Base-by-base conservation (phyloP, 1,284 basidiomycete species). In the Sanguinoderma infundibulare region DNA sequence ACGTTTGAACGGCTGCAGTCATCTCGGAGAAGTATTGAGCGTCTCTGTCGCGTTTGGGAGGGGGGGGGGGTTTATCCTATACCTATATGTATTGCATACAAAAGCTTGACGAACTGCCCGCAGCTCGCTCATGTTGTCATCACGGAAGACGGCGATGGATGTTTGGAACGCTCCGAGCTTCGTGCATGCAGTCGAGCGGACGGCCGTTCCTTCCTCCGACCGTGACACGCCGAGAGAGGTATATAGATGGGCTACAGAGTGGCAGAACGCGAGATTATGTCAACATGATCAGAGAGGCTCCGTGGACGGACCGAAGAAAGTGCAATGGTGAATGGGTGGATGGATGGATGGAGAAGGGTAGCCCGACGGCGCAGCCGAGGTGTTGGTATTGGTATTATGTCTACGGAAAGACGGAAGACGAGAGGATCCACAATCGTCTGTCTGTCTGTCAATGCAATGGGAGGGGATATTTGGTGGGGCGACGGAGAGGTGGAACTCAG, bases 21-120 rank as follows among this genome's bases (percentile, higher is more conserved):
- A 69, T 81, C 36, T 78, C 80, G 1, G 79, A 81, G 64, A 81
- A 79, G 66, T 81, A 81, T 66, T 80, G 62, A 71, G 54, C 14
- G 28, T 14, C 22, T n/a, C 15, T 32, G 49, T 15, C 49, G 9
- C 10, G 26, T 32, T 10, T 28, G 17, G 5, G 42, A 46, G 0
- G 42, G 24, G 28, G n/a, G n/a, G n/a, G n/a, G n/a, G n/a, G n/a
- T n/a, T n/a, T 40, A 20, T 30, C 24, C 26, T 42, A 26, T 32
- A 20, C n/a, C n/a, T n/a, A n/a, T n/a, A n/a, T n/a, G n/a, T n/a
- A n/a, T n/a, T n/a, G n/a, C n/a, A 15, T 10, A 22, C 55, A 39
- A 40, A 51, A 39, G 15, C 34, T 34, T 24, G n/a, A 24, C 26
- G 44, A 7, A 28, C 20, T 36, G 55, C 35, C 12, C 26, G 14